phyloP scores from a whole-genome alignment of 495 filamentous ascomycete species.

The Bombardia bombarda region DNA sequence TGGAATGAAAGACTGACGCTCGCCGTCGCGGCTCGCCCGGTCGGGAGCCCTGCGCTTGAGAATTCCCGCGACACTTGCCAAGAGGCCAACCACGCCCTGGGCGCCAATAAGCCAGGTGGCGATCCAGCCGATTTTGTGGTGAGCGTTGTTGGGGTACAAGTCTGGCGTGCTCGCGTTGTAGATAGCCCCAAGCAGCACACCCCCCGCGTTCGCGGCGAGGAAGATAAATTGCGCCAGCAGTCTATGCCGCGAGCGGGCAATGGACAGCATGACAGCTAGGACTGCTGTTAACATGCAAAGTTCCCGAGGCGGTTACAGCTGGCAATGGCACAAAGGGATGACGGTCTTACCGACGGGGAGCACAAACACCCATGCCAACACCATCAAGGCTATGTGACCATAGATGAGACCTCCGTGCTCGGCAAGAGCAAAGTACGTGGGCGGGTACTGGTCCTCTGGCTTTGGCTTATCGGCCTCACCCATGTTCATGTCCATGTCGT shows the following conservation, averaged over 20 bases:
- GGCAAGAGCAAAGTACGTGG: constrained; percentile 70
- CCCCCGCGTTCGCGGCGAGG: constrained; percentile 60
- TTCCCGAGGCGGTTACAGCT: too few relatives aligned
- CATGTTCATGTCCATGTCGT: constrained; percentile 41
- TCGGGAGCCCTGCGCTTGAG: constrained; percentile 13
- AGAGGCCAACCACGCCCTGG: constrained; percentile 61
- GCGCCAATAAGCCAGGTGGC: constrained; percentile 60
- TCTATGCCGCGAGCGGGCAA: constrained; percentile 69
- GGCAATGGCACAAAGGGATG: neutral
- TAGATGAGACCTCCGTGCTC: constrained; percentile 61
- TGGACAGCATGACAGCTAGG: constrained; percentile 80
- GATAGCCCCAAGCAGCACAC: constrained; percentile 61
- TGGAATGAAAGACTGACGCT: constrained; percentile 52
- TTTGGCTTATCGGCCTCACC: constrained; percentile 28
- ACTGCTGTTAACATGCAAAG: neutral
- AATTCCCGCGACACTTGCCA: constrained; percentile 43
- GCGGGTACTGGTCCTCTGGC: constrained; percentile 34
- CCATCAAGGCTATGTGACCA: constrained; percentile 74
- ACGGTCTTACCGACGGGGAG: constrained; percentile 64
- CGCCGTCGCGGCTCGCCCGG: constrained; percentile 20
- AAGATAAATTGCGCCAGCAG: constrained; percentile 71
- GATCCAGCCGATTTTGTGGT: constrained; percentile 86
- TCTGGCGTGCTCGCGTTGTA: constrained; percentile 83
- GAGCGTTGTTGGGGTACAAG: constrained; percentile 80
- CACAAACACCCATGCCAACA: constrained; percentile 72